A percentile compares a stretch with the other conserved stretches of the same genome.
Conservation (phyloP, 2,329 filamentous ascomycete genomes). For the Phaeophleospora eucalypticola region DNA sequence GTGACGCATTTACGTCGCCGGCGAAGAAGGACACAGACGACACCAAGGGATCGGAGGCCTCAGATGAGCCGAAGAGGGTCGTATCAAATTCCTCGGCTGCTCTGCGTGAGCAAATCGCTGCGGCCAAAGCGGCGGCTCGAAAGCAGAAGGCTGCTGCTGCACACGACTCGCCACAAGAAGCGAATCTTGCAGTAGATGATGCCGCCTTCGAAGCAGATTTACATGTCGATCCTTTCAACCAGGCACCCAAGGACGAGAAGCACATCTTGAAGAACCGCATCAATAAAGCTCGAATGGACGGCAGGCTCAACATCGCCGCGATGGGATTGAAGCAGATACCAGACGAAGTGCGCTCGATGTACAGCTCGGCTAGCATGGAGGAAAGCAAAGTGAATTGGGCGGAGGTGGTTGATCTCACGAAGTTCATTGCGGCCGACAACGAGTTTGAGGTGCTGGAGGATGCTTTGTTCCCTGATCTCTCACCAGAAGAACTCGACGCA, state of each 20-base stretch:
- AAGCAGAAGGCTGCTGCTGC: conserved; percentile 33
- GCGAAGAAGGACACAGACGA: conserved; percentile 3
- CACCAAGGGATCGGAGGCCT: neutral
- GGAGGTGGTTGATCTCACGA: conserved; percentile 81
- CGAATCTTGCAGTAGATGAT: conserved; percentile 25
- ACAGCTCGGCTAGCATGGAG: conserved; percentile 68
- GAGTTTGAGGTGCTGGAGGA: conserved; percentile 73
- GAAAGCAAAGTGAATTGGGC: conserved; percentile 71
- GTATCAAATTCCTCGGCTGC: conserved; percentile 62
- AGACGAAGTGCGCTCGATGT: conserved; percentile 82
- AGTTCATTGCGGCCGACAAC: conserved; percentile 85
- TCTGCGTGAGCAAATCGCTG: conserved; percentile 85
- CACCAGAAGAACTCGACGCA: conserved; percentile 51
- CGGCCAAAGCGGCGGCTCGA: conserved; percentile 72
- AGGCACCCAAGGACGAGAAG: conserved; percentile 56
- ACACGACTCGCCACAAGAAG: conserved; percentile 21
- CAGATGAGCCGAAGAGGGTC: conserved; percentile 15
- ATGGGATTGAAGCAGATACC: conserved; percentile 78
- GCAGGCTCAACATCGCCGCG: conserved; percentile 82
- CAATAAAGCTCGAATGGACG: conserved; percentile 67
- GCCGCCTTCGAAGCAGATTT: conserved; percentile 56
- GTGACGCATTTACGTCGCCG: conserved; percentile 30
- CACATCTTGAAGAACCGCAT: conserved; percentile 72
- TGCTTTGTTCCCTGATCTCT: conserved; percentile 70
- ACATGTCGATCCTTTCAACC: conserved; percentile 66